These are phyloP conservation scores for Phytophthora fragariaefolia DNA, from an alignment of 352 stramenopile genomes.

Conservation along the genomic window DNA sequence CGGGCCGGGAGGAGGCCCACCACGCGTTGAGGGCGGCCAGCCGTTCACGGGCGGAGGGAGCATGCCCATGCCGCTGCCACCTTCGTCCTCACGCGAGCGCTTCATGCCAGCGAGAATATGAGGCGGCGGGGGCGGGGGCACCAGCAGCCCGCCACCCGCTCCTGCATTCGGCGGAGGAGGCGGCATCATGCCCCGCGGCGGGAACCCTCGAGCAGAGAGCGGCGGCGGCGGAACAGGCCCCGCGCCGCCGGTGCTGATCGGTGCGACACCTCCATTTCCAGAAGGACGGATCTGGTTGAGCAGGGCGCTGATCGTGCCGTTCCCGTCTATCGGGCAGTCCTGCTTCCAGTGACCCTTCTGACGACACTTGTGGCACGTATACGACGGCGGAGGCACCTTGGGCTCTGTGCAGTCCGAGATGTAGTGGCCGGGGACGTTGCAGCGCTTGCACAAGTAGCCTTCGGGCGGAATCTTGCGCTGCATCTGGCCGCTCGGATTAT, in stretches of 20 bases:
- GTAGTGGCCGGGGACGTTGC: slow-evolving; percentile 86
- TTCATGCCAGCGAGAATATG: slow-evolving; percentile 59
- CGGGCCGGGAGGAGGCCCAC: slow-evolving; percentile 14
- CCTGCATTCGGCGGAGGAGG: slow-evolving; percentile 35
- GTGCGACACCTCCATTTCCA: slow-evolving; percentile 19
- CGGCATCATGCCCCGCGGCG: slow-evolving; percentile 42
- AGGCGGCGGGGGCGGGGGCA: slow-evolving; percentile 54
- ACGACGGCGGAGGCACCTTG: slow-evolving; percentile 81
- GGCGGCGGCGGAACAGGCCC: slow-evolving; percentile 17
- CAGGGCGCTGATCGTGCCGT: slow-evolving; percentile 56
- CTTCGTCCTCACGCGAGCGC: slow-evolving; percentile 43
- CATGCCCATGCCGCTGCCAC: slow-evolving; percentile 12
- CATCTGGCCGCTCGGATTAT: slow-evolving; percentile 32
- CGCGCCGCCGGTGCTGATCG: slow-evolving; percentile 12
- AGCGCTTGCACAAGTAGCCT: slow-evolving; percentile 88
- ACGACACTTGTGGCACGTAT: slow-evolving; percentile 89
- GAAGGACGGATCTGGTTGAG: slow-evolving; percentile 43
- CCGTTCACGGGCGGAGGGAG: slow-evolving; percentile 24
- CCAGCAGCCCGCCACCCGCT: slow-evolving; percentile 22
- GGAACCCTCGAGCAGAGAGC: slow-evolving; percentile 27
- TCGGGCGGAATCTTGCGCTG: slow-evolving; percentile 67
- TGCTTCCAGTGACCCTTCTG: slow-evolving; percentile 92
- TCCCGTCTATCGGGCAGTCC: slow-evolving; percentile 82
- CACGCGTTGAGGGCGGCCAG: slow-evolving; percentile 28
- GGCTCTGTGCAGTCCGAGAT: slow-evolving; percentile 88